Conservation (phyloP, 2,329 filamentous ascomycete genomes). For the Neospermospora avenae region DNA sequence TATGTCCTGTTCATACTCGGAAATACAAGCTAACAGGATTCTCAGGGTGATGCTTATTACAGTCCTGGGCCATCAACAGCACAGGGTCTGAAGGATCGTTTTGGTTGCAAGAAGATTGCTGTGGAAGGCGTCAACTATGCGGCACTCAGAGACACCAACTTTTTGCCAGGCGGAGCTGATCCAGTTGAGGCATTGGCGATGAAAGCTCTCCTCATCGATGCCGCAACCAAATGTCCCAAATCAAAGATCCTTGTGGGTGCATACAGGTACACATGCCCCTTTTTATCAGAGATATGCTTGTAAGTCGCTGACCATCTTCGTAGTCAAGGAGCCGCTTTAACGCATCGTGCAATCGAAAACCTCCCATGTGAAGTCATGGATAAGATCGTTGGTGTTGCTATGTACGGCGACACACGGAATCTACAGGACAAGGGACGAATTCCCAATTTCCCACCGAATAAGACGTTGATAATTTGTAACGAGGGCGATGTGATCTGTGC, state of each 20-base stretch:
- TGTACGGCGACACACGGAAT: conserved; percentile 40
- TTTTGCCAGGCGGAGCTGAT: conserved; percentile 15
- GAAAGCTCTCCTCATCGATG: conserved; percentile 32
- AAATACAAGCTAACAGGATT: not conserved
- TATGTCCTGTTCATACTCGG: not conserved
- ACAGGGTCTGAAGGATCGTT: conserved; percentile 19
- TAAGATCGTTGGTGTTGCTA: conserved; percentile 37
- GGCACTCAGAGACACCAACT: conserved; percentile 18
- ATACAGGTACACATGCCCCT: conserved; percentile 14
- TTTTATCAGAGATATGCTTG: not conserved
- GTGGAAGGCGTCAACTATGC: conserved; percentile 33
- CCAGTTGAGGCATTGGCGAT: conserved; percentile 14
- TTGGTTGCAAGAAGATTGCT: conserved; percentile 21
- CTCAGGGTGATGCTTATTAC: not conserved
- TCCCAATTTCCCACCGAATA: conserved; percentile 32
- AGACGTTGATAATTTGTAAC: conserved; percentile 44
- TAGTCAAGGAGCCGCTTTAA: conserved; percentile 41
- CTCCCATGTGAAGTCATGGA: conserved; percentile 26
- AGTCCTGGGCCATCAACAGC: conserved; percentile 28
- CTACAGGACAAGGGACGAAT: conserved; percentile 35
- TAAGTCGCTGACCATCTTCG: conserved; percentile 6
- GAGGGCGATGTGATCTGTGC: conserved; percentile 46
- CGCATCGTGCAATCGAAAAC: conserved; percentile 37
- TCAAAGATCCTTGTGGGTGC: conserved; percentile 38
- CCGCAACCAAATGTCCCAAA: conserved; percentile 34